Conservation (phyloP, 1,284 basidiomycete species). For the Pseudozyma pruni region DNA sequence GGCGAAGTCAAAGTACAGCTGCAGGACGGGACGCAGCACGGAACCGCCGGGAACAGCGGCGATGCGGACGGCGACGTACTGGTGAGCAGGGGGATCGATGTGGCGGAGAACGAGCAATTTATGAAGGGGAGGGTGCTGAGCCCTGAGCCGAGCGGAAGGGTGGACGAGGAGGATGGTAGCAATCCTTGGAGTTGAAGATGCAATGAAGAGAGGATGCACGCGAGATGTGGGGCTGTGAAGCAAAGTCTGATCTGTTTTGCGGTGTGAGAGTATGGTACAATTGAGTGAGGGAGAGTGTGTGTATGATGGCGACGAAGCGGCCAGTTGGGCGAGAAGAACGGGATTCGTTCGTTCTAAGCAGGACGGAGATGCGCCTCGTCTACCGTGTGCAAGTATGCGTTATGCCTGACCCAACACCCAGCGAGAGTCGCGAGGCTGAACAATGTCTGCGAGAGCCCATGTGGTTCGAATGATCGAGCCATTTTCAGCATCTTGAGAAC, state of each 20-base stretch:
- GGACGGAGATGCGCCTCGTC: too few relatives aligned
- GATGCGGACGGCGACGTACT: slow-evolving; percentile 8
- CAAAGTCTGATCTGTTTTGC: too few relatives aligned
- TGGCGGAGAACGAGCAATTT: slow-evolving; percentile 24
- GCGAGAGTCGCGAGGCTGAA: not conserved
- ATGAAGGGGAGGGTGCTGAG: slow-evolving; percentile 20
- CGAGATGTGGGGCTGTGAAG: too few relatives aligned
- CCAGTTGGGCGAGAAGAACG: too few relatives aligned
- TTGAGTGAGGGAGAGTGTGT: too few relatives aligned
- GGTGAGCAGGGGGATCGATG: slow-evolving; percentile 26
- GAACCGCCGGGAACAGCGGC: not conserved
- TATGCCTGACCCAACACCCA: slow-evolving; percentile 26
- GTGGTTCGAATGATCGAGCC: too few relatives aligned
- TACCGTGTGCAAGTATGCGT: slow-evolving; percentile 1
- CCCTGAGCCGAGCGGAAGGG: slow-evolving; percentile 1
- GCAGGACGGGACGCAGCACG: slow-evolving; percentile 5
- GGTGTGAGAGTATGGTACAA: too few relatives aligned
- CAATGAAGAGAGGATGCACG: too few relatives aligned
- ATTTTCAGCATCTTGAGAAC: too few relatives aligned
- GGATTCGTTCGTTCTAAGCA: too few relatives aligned
- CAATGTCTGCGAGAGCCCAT: slow-evolving; percentile 1
- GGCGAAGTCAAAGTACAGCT: slow-evolving; percentile 13
- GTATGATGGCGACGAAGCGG: too few relatives aligned
- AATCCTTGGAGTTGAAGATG: slow-evolving; percentile 32
- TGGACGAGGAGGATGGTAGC: slow-evolving; percentile 12